Conservation (phyloP, 495 filamentous ascomycete species). For the Chaetomium tenue region DNA sequence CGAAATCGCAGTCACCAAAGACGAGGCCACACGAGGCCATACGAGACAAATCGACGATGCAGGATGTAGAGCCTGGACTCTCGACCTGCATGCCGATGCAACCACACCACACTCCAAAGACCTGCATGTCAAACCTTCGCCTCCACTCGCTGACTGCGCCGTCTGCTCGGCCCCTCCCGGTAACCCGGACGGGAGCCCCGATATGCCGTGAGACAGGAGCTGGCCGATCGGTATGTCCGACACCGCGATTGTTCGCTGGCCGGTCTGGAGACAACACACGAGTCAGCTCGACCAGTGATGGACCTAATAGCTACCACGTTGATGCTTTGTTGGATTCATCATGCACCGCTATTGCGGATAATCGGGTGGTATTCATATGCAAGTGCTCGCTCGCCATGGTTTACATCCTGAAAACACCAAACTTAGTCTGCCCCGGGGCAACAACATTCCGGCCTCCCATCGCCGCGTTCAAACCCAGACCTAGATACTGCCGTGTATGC, state of each 20-base stretch:
- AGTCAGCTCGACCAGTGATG: too few species aligned
- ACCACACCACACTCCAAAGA: too few species aligned
- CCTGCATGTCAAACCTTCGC: not conserved
- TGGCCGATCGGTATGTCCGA: not conserved
- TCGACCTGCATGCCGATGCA: not conserved
- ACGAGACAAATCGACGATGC: not conserved
- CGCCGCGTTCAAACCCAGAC: constrained; percentile 76
- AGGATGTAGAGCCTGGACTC: not conserved
- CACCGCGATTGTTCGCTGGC: not conserved
- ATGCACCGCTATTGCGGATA: not conserved
- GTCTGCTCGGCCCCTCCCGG: not conserved
- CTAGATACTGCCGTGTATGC: constrained; percentile 81
- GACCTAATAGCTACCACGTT: too few species aligned
- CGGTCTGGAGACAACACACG: not conserved
- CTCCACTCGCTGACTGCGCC: not conserved
- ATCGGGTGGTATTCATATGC: not conserved
- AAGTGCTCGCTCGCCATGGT: constrained; percentile 4
- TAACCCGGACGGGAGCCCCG: not conserved
- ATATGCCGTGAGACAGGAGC: not conserved
- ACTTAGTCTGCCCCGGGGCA: constrained; percentile 64
- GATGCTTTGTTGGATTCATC: not conserved
- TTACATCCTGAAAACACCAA: constrained; percentile 97
- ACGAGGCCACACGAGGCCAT: too few species aligned
- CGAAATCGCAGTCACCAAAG: not conserved
- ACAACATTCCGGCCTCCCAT: constrained; percentile 63